Percentiles rank a stretch among this genome's conserved stretches.
These are phyloP conservation scores for Phytophthora podocarpi DNA, from an alignment of 352 stramenopile genomes.

Conservation along the genomic window DNA sequence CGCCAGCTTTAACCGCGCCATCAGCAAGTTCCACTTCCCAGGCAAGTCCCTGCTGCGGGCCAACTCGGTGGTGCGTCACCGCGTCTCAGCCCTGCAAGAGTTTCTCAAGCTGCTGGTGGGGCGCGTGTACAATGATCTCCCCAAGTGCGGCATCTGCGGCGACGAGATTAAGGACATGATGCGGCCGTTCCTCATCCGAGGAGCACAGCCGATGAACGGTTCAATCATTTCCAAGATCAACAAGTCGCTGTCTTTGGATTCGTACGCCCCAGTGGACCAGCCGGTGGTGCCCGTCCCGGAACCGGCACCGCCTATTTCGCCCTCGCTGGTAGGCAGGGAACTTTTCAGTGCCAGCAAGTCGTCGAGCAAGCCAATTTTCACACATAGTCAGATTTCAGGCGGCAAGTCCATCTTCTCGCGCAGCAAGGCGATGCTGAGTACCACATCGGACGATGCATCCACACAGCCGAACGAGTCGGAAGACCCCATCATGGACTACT, in stretches of 20 bases:
- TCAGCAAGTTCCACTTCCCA: conserved; percentile 72
- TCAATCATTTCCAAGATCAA: conserved; percentile 78
- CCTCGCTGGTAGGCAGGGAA: conserved; percentile 25
- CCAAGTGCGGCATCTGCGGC: conserved; percentile 77
- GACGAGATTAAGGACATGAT: conserved; percentile 71
- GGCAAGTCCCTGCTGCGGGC: conserved; percentile 69
- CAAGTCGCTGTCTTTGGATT: conserved; percentile 71
- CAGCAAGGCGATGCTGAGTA: conserved; percentile 43
- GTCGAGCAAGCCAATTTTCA: conserved; percentile 45
- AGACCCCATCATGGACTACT: conserved; percentile 46
- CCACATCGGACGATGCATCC: conserved; percentile 41
- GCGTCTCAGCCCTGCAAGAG: conserved; percentile 68
- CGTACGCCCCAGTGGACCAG: conserved; percentile 60
- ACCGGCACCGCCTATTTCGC: conserved; percentile 37
- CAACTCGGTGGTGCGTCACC: conserved; percentile 72
- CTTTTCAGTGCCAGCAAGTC: conserved; percentile 47
- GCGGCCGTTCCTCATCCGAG: conserved; percentile 78
- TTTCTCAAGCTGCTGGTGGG: conserved; percentile 79
- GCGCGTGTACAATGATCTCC: conserved; percentile 72
- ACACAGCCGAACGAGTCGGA: conserved; percentile 65
- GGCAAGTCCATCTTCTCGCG: conserved; percentile 39
- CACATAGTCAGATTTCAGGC: conserved; percentile 36
- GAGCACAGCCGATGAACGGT: conserved; percentile 72
- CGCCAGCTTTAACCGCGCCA: conserved; percentile 60
- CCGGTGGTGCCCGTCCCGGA: conserved; percentile 36